These are phyloP conservation scores for Fusarium chaquense DNA, from an alignment of 2,329 filamentous ascomycete species.

Conservation along the genomic window DNA sequence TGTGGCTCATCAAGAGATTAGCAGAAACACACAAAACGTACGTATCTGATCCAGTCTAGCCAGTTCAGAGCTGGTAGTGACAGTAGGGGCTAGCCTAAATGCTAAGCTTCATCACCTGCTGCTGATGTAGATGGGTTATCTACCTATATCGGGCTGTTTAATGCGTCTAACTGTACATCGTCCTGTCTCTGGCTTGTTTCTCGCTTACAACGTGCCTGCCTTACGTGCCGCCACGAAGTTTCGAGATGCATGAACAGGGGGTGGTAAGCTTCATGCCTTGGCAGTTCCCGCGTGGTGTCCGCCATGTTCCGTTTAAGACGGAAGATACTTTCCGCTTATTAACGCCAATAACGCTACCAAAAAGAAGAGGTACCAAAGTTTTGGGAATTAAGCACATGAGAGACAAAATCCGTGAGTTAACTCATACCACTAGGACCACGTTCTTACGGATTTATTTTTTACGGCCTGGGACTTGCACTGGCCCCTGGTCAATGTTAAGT, in stretches of 20 bases:
- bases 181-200: slow-evolving; percentile 22
- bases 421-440: not conserved
- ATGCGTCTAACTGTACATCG: not conserved
- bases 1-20: slow-evolving; percentile 29
- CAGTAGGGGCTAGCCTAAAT: slow-evolving; percentile 9
- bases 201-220: slow-evolving; percentile 29
- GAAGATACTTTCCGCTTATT: slow-evolving; percentile 7
- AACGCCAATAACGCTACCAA: not conserved
- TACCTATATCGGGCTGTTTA: not conserved
- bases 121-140: not conserved
- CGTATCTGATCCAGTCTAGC: slow-evolving; percentile 14
- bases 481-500: not conserved
- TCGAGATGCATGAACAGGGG: slow-evolving; percentile 19
- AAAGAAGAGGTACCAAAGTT: not conserved
- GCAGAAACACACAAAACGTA: slow-evolving; percentile 3
- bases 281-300: slow-evolving; percentile 6
- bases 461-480: not conserved
- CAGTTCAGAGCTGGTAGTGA: slow-evolving; percentile 18
- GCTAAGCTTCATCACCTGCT: slow-evolving; percentile 1
- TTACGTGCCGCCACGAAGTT: slow-evolving; percentile 27
- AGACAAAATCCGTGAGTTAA: not conserved
- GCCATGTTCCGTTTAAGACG: slow-evolving; percentile 33
- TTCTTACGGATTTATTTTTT: not conserved
- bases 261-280: slow-evolving; percentile 28
- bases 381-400: not conserved